Percentiles rank a stretch among this genome's conserved stretches.
phyloP scores from a whole-genome alignment of 78 protist genomes.

The Dictyostelium firmibasis region DNA sequence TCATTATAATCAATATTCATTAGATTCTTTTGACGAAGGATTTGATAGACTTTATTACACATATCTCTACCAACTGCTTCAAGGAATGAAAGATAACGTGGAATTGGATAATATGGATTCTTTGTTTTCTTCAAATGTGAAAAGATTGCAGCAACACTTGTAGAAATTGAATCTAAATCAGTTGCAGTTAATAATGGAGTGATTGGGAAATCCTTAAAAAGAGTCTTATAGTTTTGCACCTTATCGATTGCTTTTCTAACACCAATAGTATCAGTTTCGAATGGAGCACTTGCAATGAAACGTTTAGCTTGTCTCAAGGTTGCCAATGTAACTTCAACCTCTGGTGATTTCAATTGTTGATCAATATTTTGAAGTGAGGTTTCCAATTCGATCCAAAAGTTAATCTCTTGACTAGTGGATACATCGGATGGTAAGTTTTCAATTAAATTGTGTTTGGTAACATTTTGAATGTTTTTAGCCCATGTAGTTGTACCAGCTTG shows the following conservation, averaged over 20 bases:
- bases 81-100: conserved; percentile 65
- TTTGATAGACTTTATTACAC: conserved; percentile 29
- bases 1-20: conserved; percentile 68
- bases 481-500: conserved; percentile 77
- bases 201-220: conserved; percentile 86
- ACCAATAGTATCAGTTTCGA: conserved; percentile 83
- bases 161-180: conserved; percentile 53
- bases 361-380: conserved; percentile 41
- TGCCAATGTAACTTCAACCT: conserved; percentile 54
- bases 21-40: conserved; percentile 53
- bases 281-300: conserved; percentile 71
- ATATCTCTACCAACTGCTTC: conserved; percentile 86
- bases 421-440: conserved; percentile 65
- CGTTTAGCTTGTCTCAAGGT: conserved; percentile 79
- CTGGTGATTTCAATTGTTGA: conserved; percentile 57
- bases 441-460: conserved; percentile 79
- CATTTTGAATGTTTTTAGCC: conserved; percentile 86
- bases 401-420: conserved; percentile 77
- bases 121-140: conserved; percentile 75
- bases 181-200: conserved; percentile 75
- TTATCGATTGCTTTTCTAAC: conserved; percentile 61
- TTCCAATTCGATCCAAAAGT: conserved; percentile 88
- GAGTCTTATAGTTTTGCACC: conserved; percentile 51
- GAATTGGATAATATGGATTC: conserved; percentile 55
- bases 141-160: conserved; percentile 52